Conservation (phyloP, 2,329 filamentous ascomycete genomes). For the Aspergillus udagawae region DNA sequence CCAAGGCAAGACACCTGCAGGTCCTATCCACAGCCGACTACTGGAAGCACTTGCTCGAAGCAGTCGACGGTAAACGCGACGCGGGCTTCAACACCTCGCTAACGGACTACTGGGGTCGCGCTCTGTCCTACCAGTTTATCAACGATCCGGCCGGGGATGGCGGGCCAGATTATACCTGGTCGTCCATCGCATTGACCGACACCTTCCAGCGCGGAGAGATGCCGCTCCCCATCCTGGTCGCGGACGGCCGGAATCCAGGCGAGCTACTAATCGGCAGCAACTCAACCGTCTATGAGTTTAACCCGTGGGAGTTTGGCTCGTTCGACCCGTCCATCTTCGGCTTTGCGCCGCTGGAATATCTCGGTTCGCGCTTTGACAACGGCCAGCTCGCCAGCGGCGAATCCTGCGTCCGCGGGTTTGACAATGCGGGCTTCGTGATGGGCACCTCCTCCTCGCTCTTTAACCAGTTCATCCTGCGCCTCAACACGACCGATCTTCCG, state of each 20-base stretch:
- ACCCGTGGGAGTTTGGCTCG: slow-evolving; percentile 73
- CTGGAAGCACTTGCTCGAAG: slow-evolving; percentile 55
- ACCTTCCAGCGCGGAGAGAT: slow-evolving; percentile 61
- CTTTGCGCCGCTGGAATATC: slow-evolving; percentile 66
- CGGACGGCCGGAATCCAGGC: slow-evolving; percentile 63
- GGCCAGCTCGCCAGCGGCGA: slow-evolving; percentile 56
- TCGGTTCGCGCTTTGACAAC: slow-evolving; percentile 67
- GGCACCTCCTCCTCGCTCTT: slow-evolving; percentile 82
- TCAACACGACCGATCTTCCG: slow-evolving; percentile 54
- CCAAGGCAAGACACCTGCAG: slow-evolving; percentile 43
- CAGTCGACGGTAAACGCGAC: slow-evolving; percentile 58
- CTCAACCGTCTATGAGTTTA: slow-evolving; percentile 73
- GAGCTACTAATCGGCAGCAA: slow-evolving; percentile 63
- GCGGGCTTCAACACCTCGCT: slow-evolving; percentile 66
- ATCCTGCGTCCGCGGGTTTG: slow-evolving; percentile 71
- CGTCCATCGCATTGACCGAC: slow-evolving; percentile 63
- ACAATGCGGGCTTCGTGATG: slow-evolving; percentile 79
- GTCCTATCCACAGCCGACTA: slow-evolving; percentile 53
- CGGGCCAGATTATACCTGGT: slow-evolving; percentile 75
- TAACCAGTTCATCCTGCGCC: slow-evolving; percentile 67
- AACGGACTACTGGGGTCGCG: slow-evolving; percentile 83
- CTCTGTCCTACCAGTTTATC: slow-evolving; percentile 80
- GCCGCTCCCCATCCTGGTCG: slow-evolving; percentile 70
- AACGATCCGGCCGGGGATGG: slow-evolving; percentile 62
- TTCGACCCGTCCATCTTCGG: slow-evolving; percentile 69